Conservation (phyloP, 345 rosid genomes). For the Gossypium stocksii region DNA sequence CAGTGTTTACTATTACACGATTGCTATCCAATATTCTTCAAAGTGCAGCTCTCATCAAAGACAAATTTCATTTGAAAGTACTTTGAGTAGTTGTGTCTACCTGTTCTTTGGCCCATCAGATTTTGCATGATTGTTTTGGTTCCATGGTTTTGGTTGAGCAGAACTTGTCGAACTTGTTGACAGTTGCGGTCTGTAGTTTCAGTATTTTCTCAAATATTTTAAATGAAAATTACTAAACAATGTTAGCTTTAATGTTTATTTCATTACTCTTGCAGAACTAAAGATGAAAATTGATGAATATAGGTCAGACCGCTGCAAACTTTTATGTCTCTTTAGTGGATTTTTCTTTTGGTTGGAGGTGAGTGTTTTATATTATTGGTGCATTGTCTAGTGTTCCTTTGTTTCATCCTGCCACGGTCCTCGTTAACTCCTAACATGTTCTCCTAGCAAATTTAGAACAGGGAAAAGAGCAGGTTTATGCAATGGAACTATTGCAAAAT, state of each 20-base stretch:
- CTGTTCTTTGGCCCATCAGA: background rate
- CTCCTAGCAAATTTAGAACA: background rate
- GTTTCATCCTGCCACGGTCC: background rate
- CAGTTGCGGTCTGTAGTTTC: background rate
- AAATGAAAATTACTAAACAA: background rate
- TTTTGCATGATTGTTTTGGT: background rate
- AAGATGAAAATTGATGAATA: background rate
- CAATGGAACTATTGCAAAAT: too few relatives aligned
- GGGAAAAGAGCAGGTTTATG: background rate
- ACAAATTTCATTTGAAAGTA: background rate
- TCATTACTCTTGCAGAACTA: background rate
- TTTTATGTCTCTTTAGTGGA: background rate
- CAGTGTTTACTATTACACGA: background rate
- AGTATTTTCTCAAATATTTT: background rate
- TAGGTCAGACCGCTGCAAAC: background rate
- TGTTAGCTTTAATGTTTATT: background rate
- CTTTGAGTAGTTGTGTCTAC: background rate
- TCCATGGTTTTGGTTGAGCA: background rate
- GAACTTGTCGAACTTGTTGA: background rate
- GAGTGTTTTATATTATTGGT: background rate
- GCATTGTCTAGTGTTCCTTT: background rate
- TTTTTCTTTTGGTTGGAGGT: constrained; percentile 7
- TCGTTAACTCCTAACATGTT: background rate
- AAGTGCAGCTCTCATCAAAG: background rate
- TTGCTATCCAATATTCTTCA: background rate